Percentiles rank a stretch among this genome's conserved stretches.
phyloP scores from a whole-genome alignment of 2,329 filamentous ascomycete species.

The Aspergillus versicolor region DNA sequence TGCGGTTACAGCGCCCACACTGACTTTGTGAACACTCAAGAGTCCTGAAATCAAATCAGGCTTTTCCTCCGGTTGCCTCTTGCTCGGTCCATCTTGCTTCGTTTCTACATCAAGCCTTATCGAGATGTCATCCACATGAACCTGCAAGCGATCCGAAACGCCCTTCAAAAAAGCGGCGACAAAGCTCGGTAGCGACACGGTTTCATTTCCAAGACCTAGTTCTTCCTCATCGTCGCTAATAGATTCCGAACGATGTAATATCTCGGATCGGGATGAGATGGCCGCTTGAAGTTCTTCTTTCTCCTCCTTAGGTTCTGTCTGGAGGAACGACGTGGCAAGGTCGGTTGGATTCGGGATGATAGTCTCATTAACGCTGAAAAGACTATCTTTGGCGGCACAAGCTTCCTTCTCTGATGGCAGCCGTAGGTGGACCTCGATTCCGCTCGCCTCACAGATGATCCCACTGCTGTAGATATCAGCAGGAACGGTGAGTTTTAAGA shows the following conservation, averaged over 20 bases:
- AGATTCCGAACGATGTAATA: slow-evolving; percentile 49
- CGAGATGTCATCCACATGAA: slow-evolving; percentile 54
- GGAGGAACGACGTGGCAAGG: slow-evolving; percentile 61
- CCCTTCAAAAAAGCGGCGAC: slow-evolving; percentile 60
- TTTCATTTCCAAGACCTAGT: slow-evolving; percentile 52
- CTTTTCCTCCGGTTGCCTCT: slow-evolving; percentile 34
- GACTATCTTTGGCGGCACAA: slow-evolving; percentile 32
- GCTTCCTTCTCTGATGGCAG: slow-evolving; percentile 47
- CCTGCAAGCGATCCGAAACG: slow-evolving; percentile 56
- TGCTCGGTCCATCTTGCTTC: slow-evolving; percentile 38
- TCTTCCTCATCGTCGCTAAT: slow-evolving; percentile 52
- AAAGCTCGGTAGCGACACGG: slow-evolving; percentile 58
- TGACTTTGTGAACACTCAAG: slow-evolving; percentile 36
- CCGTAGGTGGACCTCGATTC: slow-evolving; percentile 69
- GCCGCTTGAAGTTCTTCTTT: slow-evolving; percentile 59
- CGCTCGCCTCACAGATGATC: slow-evolving; percentile 78
- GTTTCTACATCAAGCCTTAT: slow-evolving; percentile 53
- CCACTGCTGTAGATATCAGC: slow-evolving; percentile 84
- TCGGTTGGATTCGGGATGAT: slow-evolving; percentile 57
- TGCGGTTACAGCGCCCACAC: slow-evolving; percentile 32
- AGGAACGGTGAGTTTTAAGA: slow-evolving; percentile 78
- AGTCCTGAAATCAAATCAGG: slow-evolving; percentile 38
- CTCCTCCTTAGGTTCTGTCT: slow-evolving; percentile 58
- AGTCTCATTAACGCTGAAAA: slow-evolving; percentile 26
- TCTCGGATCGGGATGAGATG: slow-evolving; percentile 51